Evolutionary conservation across 2,329 filamentous ascomycete species (phyloP), one percentile per base, ranked within the genome.

Genomic region (Fusarium sp.): DNA sequence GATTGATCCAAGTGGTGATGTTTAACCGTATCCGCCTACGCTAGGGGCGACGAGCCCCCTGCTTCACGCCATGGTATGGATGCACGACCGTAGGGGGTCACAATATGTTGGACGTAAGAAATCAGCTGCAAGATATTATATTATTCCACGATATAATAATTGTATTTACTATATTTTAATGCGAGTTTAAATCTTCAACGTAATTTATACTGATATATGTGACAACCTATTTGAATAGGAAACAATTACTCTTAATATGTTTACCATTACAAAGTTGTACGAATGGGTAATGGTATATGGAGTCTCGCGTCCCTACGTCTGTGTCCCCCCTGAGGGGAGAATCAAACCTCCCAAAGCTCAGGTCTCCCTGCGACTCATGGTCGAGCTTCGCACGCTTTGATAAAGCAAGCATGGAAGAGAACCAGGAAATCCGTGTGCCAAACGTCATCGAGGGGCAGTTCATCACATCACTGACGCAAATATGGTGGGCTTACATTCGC

Each of bases 391-490:
- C 46, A 54, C 40, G 41, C 35, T 40, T 57, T 40, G 37, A 55
- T 59, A 45, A 26, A 61, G 33, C 35, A 53, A 49, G 52, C 53
- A 62, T 54, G 52, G 44, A 54, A 66, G 39, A 48, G 28, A 57
- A 54, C 44, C 62, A 57, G 41, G 39, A 49, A 69, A 55, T 45
- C 26, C 20, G 35, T 58, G 26, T 26, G 20, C 50, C 43, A 60
- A 67, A 71, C 71, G 70, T 74, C 72, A 74, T 74, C 55, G 72
- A 73, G 71, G 71, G 67, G 71, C 59, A 71, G 39, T 50, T 49
- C 22, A 43, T 61, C 41, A 33, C 30, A 35, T 50, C 53, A 46
- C 51, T 57, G 44, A 55, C 55, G 26, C 35, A 70, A 60, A 56
- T 30, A 49, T 67, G 47, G 51, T 48, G 48, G 58, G 53, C n/a